Base-by-base conservation (phyloP, 2,329 filamentous ascomycete species). In the Aspergillus proliferans region DNA sequence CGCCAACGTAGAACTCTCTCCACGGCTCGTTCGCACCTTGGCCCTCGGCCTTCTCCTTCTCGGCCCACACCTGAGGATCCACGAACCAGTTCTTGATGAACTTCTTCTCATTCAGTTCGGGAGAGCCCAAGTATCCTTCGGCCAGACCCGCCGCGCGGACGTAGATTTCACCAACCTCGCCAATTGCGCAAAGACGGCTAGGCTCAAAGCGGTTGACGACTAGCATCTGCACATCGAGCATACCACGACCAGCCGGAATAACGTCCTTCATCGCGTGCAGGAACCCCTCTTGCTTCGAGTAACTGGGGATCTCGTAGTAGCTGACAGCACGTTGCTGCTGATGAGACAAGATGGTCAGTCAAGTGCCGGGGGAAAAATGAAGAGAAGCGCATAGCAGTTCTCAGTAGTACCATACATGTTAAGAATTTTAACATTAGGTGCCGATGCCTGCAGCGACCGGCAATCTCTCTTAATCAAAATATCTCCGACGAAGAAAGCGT, bases 361-460 rank as follows among this genome's bases (percentile, higher is more conserved):
- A n/a, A n/a, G n/a, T n/a, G n/a, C n/a, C n/a, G n/a, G n/a, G n/a
- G n/a, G n/a, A n/a, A n/a, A n/a, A n/a, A n/a, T n/a, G n/a, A n/a
- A n/a, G n/a, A n/a, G n/a, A n/a, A n/a, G n/a, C n/a, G n/a, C n/a
- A n/a, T n/a, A n/a, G n/a, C n/a, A n/a, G 0, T 87, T 92, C 68
- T 95, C 90, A 0, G 90, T 95, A 0, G 89, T 89, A 39, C 90
- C 90, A 63, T 90, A 94, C 83, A 92, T 87, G 71, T 91, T 92
- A 56, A 89, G 78, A 52, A 95, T 90, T 53, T 78, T 78, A 51
- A 82, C 83, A 54, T 92, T 91, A 0, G 80, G 76, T 0, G 86
- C 91, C 34, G 96, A 77, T 42, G 82, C 77, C 50, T 88, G 87
- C n/a, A 97, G 75, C 19, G 80, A 78, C 39, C 78, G 77, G 69